Conservation (phyloP, 169 alveolate genomes). For the Ichthyophthirius multifiliis region DNA sequence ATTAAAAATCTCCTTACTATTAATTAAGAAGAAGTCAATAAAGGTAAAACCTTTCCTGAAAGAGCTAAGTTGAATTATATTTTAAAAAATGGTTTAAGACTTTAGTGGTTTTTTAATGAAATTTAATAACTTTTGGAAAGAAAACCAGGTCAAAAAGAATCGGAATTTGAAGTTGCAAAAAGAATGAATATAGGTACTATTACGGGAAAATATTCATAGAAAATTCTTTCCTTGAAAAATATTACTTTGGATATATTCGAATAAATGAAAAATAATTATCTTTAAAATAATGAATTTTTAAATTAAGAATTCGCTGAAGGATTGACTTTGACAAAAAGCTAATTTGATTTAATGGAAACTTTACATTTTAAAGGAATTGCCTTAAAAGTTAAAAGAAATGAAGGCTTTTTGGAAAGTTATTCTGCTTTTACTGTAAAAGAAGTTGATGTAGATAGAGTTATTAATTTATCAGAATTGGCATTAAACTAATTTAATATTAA, state of each 20-base stretch:
- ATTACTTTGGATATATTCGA: constrained; percentile 13
- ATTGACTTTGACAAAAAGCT: not conserved
- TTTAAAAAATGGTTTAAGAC: constrained; percentile 20
- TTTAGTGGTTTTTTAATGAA: constrained; percentile 30
- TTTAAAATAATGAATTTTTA: not conserved
- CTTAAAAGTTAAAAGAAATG: constrained; percentile 30
- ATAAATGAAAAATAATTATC: not conserved
- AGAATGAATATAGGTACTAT: constrained; percentile 39
- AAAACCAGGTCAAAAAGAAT: not conserved
- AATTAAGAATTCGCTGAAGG: constrained; percentile 1
- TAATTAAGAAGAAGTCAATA: constrained; percentile 8
- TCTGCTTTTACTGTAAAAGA: not conserved
- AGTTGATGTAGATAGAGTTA: not conserved
- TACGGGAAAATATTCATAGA: constrained; percentile 35
- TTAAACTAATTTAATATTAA: not conserved
- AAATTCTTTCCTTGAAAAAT: constrained; percentile 28
- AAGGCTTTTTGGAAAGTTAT: constrained; percentile 7
- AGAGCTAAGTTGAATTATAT: constrained; percentile 37
- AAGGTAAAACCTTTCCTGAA: constrained; percentile 1
- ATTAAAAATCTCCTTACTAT: constrained; percentile 1
- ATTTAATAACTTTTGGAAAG: constrained; percentile 19
- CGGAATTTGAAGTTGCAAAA: constrained; percentile 42
- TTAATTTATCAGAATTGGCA: not conserved
- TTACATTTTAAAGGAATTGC: constrained; percentile 23
- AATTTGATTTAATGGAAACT: constrained; percentile 38